These are phyloP conservation scores for Clonostachys rhizophaga DNA, from an alignment of 2,329 filamentous ascomycete species.

Conservation along the genomic window DNA sequence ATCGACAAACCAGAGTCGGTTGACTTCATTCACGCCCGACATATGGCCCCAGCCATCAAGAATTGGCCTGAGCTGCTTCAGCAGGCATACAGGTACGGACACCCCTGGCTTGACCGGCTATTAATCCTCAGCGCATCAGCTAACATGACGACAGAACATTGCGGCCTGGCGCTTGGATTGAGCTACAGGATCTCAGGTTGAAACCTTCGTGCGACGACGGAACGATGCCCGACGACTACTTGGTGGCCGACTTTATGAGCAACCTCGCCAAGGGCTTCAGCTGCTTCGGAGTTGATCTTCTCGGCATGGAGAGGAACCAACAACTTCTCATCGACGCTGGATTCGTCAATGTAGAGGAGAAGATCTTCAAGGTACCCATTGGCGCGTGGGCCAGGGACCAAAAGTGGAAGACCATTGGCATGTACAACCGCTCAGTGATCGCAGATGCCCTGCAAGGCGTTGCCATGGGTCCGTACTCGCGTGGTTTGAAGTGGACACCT, in stretches of 20 bases:
- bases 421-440: conserved; percentile 20
- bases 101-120: neutral
- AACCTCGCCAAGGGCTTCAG: conserved; percentile 16
- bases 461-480: conserved; percentile 24
- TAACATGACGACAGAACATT: conserved; percentile 7
- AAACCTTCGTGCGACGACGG: conserved; percentile 19
- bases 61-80: conserved; percentile 10
- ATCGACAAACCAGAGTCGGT: conserved; percentile 10
- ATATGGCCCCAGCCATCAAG: conserved; percentile 26
- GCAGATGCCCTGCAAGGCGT: conserved; percentile 22
- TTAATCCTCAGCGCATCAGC: neutral
- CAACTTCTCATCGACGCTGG: conserved; percentile 24
- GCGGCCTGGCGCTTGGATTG: conserved; percentile 40
- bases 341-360: conserved; percentile 30
- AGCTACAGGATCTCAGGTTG: conserved; percentile 27
- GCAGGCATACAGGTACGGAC: conserved; percentile 11
- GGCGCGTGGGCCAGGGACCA: conserved; percentile 41
- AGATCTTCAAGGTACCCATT: conserved; percentile 37
- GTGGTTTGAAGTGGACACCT: conserved; percentile 21
- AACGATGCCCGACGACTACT: conserved; percentile 13
- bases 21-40: conserved; percentile 21
- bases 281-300: conserved; percentile 21
- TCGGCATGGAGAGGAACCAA: conserved; percentile 17
- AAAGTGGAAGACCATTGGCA: conserved; percentile 36
- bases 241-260: conserved; percentile 18